Percentiles rank a stretch among this genome's conserved stretches.
phyloP scores from a whole-genome alignment of 1,139 yeast genomes.

The Candida dubliniensis region DNA sequence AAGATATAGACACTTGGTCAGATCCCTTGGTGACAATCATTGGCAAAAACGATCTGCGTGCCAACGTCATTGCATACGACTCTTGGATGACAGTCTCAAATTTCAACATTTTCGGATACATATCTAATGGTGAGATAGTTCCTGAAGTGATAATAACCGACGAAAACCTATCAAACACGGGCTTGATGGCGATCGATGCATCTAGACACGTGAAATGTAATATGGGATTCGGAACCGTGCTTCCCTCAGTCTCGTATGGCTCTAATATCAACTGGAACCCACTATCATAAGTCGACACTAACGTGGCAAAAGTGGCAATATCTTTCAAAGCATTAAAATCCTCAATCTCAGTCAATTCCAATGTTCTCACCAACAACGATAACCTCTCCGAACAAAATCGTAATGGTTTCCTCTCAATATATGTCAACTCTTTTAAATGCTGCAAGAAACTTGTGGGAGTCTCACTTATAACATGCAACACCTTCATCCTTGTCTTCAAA shows the following conservation, averaged over 20 bases:
- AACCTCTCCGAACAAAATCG: constrained; percentile 90
- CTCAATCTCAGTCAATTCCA: constrained; percentile 85
- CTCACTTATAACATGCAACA: constrained; percentile 92
- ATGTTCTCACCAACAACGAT: constrained; percentile 81
- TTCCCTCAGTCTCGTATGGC: constrained; percentile 95
- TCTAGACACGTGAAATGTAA: constrained; percentile 91
- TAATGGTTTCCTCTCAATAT: constrained; percentile 87
- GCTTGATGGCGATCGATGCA: constrained; percentile 97
- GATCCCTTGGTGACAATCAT: constrained; percentile 96
- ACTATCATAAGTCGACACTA: constrained; percentile 89
- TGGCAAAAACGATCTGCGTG: constrained; percentile 89
- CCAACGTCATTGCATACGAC: constrained; percentile 93
- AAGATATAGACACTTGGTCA: constrained; percentile 94
- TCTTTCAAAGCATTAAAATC: constrained; percentile 92
- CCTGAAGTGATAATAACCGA: constrained; percentile 96
- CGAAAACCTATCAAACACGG: constrained; percentile 91
- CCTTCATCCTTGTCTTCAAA: constrained; percentile 95
- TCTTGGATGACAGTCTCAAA: constrained; percentile 94
- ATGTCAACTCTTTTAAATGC: constrained; percentile 90
- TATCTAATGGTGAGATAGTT: constrained; percentile 95
- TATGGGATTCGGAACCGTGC: constrained; percentile 98
- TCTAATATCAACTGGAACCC: constrained; percentile 92
- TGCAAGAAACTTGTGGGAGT: constrained; percentile 91
- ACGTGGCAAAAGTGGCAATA: constrained; percentile 94
- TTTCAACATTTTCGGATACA: constrained; percentile 97